Conservation (phyloP, 2,329 filamentous ascomycete species). For the Phyllosticta capitalensis region DNA sequence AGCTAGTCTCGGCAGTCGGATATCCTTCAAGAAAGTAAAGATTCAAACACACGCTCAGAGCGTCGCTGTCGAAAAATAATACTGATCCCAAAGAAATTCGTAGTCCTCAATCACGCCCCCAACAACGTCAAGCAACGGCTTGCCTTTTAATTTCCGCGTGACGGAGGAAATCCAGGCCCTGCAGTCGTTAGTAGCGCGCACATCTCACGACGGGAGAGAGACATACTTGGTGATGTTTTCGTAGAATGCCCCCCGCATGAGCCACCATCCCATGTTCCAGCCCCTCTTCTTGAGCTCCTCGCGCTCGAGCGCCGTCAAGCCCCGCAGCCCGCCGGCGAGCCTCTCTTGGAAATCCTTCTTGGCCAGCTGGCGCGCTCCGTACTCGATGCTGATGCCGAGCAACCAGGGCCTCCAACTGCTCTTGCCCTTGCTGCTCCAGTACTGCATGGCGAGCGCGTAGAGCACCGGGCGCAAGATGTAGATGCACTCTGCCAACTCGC, state of each 20-base stretch:
- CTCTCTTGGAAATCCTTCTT: slow-evolving; percentile 55
- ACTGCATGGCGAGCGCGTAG: slow-evolving; percentile 75
- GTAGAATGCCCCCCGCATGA: slow-evolving; percentile 94
- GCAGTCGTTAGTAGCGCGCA: not conserved
- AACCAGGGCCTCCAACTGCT: slow-evolving; percentile 89
- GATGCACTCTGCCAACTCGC: slow-evolving; percentile 78
- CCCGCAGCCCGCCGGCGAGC: slow-evolving; percentile 62
- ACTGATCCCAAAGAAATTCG: slow-evolving; percentile 95
- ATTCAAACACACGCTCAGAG: slow-evolving; percentile 23
- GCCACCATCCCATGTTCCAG: slow-evolving; percentile 92
- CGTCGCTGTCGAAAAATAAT: slow-evolving; percentile 72
- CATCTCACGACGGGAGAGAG: not conserved
- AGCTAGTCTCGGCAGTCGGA: not conserved
- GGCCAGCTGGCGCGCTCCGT: slow-evolving; percentile 75
- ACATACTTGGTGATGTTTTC: slow-evolving; percentile 69
- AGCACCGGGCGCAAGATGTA: slow-evolving; percentile 83
- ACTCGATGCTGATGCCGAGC: slow-evolving; percentile 74
- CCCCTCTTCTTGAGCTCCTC: slow-evolving; percentile 83
- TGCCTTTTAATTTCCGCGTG: slow-evolving; percentile 59
- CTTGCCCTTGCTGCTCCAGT: slow-evolving; percentile 54
- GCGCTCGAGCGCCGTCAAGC: slow-evolving; percentile 71
- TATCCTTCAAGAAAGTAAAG: slow-evolving; percentile 6
- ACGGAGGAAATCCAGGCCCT: slow-evolving; percentile 57
- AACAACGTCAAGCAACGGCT: slow-evolving; percentile 69
- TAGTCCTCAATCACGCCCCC: slow-evolving; percentile 89